phyloP scores from a whole-genome alignment of 2,329 filamentous ascomycete species.

The Curvularia spicifera region DNA sequence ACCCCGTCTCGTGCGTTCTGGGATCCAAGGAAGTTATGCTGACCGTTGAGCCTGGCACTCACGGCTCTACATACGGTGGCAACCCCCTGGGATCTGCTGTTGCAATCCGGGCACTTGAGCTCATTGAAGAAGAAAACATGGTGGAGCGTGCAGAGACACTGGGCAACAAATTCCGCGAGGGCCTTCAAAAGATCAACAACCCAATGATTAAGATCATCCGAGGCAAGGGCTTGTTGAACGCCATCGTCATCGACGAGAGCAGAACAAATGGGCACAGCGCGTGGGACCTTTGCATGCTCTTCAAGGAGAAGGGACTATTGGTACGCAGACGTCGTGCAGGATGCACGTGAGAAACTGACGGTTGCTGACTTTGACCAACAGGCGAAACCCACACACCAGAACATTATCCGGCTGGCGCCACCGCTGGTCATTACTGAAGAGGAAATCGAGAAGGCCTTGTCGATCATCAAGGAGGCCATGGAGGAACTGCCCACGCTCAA shows the following conservation, averaged over 20 bases:
- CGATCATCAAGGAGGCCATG: slow-evolving; percentile 81
- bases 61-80: slow-evolving; percentile 97
- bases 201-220: slow-evolving; percentile 83
- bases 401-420: slow-evolving; percentile 97
- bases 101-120: slow-evolving; percentile 90
- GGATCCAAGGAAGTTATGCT: slow-evolving; percentile 91
- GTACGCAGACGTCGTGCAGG: slow-evolving; percentile 63
- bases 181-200: slow-evolving; percentile 75
- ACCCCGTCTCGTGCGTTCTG: slow-evolving; percentile 94
- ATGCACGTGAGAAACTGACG: slow-evolving; percentile 39
- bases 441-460: slow-evolving; percentile 77
- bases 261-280: slow-evolving; percentile 85
- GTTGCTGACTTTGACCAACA: slow-evolving; percentile 52
- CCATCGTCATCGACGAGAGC: slow-evolving; percentile 91
- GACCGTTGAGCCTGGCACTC: slow-evolving; percentile 92
- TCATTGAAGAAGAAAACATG: slow-evolving; percentile 90
- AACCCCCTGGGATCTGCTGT: slow-evolving; percentile 96
- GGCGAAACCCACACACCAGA: slow-evolving; percentile 98
- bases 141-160: slow-evolving; percentile 81
- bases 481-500: slow-evolving; percentile 76
- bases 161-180: slow-evolving; percentile 82
- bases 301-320: slow-evolving; percentile 94
- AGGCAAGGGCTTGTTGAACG: slow-evolving; percentile 93
- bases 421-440: slow-evolving; percentile 92
- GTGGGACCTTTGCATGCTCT: slow-evolving; percentile 94